Percentiles rank a stretch among this genome's conserved stretches.
These are phyloP conservation scores for Stagonosporopsis tanaceti DNA, from an alignment of 2,329 filamentous ascomycete genomes.

Conservation along the genomic window DNA sequence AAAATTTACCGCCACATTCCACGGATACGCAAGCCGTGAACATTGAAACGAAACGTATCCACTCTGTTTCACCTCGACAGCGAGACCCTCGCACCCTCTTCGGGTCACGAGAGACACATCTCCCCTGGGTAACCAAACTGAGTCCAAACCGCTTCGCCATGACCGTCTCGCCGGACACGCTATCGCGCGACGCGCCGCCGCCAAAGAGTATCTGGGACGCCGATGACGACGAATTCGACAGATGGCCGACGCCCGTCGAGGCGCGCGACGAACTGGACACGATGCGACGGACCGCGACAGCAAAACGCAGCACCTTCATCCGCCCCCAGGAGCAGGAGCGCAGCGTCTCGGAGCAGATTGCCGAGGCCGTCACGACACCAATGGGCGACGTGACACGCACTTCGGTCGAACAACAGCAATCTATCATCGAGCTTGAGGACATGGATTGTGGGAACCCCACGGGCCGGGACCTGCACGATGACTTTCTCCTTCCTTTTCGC, in stretches of 20 bases:
- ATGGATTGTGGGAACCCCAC: slow-evolving; percentile 20
- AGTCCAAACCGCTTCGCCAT: slow-evolving; percentile 12
- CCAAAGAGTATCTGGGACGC: slow-evolving; percentile 22
- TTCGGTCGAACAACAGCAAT: neutral
- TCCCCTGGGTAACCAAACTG: slow-evolving; percentile 12
- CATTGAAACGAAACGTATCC: neutral
- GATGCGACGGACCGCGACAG: slow-evolving; percentile 8
- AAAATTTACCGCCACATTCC: neutral
- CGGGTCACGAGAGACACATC: slow-evolving; percentile 12
- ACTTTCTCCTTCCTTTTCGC: slow-evolving; percentile 17
- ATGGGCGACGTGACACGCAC: neutral
- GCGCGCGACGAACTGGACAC: slow-evolving; percentile 6
- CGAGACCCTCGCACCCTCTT: slow-evolving; percentile 9
- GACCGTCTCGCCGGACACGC: slow-evolving; percentile 1
- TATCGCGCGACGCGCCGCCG: slow-evolving; percentile 2
- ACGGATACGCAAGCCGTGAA: neutral
- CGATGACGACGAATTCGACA: slow-evolving; percentile 26
- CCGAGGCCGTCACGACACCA: slow-evolving; percentile 1
- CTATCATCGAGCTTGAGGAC: slow-evolving; percentile 21
- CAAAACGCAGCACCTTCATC: slow-evolving; percentile 8
- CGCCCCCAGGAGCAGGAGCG: neutral
- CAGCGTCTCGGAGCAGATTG: slow-evolving; percentile 5
- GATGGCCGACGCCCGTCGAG: slow-evolving; percentile 12
- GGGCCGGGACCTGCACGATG: slow-evolving; percentile 23
- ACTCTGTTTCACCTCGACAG: neutral